Conservation (phyloP, 2,329 filamentous ascomycete genomes). For the Botryotinia convoluta region DNA sequence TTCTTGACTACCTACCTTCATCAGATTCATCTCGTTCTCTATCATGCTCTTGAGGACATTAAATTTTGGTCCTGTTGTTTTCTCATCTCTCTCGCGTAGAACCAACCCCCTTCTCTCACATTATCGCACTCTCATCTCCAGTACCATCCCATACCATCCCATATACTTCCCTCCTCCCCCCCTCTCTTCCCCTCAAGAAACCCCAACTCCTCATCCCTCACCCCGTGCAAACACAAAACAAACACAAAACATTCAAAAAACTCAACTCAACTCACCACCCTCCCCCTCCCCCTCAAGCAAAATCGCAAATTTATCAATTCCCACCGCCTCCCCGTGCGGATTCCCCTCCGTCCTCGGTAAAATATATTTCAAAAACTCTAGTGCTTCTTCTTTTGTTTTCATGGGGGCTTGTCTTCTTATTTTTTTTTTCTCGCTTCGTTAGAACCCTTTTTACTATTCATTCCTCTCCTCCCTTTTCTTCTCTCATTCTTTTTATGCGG, state of each 20-base stretch:
- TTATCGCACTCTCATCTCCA: too few relatives aligned
- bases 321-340: background rate
- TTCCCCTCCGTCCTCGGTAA: background rate
- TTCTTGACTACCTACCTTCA: background rate
- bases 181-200: too few relatives aligned
- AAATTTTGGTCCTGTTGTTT: constrained; percentile 23
- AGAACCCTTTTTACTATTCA: background rate
- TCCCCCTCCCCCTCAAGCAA: background rate
- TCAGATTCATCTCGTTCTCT: background rate
- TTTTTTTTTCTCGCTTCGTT: background rate
- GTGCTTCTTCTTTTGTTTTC: constrained; percentile 1
- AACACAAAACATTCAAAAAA: too few relatives aligned
- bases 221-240: background rate
- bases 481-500: background rate
- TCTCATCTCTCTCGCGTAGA: constrained; percentile 18
- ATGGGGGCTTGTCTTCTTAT: background rate
- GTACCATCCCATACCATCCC: too few relatives aligned
- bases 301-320: constrained; percentile 16
- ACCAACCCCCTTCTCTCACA: background rate
- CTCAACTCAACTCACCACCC: background rate
- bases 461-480: too few relatives aligned
- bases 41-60: constrained; percentile 28
- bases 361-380: background rate
- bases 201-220: background rate
- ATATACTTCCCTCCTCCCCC: too few relatives aligned